A percentile compares a stretch with the other conserved stretches of the same genome.
These are phyloP conservation scores for Tagetes patula DNA, from an alignment of 129 eudicot species.

Conservation along the genomic window DNA sequence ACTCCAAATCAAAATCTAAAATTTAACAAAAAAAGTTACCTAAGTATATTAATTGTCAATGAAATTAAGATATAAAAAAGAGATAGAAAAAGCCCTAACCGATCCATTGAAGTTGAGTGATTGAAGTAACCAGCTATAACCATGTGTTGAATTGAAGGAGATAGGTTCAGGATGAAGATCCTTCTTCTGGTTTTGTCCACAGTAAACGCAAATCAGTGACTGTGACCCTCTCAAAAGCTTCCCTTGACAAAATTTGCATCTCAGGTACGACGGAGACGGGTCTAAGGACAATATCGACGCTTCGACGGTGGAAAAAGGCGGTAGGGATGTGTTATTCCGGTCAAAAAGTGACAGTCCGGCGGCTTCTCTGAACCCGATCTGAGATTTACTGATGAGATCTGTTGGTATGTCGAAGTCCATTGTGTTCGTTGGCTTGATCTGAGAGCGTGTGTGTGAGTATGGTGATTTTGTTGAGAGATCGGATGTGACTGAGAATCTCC, in stretches of 20 bases:
- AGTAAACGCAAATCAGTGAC: constrained; percentile 70
- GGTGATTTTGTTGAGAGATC: constrained; percentile 12
- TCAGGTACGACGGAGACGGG: constrained; percentile 46
- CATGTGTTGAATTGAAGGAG: constrained; percentile 52
- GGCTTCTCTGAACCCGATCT: constrained; percentile 50
- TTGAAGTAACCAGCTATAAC: constrained; percentile 62
- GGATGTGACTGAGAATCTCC: constrained; percentile 10
- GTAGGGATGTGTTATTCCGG: constrained; percentile 48
- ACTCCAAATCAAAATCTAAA: neutral
- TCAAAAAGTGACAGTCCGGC: constrained; percentile 56
- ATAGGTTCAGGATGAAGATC: constrained; percentile 58
- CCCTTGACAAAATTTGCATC: constrained; percentile 64
- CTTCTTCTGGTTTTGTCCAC: constrained; percentile 48
- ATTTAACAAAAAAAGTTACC: neutral
- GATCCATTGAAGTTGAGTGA: constrained; percentile 75
- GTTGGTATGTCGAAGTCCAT: constrained; percentile 51
- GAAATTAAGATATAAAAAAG: constrained; percentile 10
- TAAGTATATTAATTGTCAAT: neutral
- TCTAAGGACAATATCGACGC: constrained; percentile 49
- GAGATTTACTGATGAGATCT: constrained; percentile 57
- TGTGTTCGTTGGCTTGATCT: constrained; percentile 1
- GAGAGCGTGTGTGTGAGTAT: constrained; percentile 25
- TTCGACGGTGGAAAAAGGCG: constrained; percentile 47
- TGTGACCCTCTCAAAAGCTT: constrained; percentile 64
- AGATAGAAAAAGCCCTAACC: constrained; percentile 38